Conservation (phyloP, 768 basidiomycete species). For the Candolleomyces eurysporus region DNA sequence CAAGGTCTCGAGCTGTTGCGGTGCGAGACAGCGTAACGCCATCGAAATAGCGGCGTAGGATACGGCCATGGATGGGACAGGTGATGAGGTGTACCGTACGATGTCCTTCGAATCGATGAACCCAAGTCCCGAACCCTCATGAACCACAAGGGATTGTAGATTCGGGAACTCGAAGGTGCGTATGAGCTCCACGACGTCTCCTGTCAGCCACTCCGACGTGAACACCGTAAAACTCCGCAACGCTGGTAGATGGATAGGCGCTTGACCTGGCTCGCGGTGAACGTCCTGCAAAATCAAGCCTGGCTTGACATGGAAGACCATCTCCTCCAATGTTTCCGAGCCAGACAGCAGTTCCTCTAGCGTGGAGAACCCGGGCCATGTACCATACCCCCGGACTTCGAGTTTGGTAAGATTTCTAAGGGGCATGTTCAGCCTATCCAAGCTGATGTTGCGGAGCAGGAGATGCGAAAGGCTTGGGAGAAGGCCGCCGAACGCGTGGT, state of each 20-base stretch:
- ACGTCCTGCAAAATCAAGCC: slow-evolving; percentile 18
- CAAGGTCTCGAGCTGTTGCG: slow-evolving; percentile 11
- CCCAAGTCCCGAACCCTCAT: slow-evolving; percentile 16
- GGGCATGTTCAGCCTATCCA: slow-evolving; percentile 18
- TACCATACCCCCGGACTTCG: slow-evolving; percentile 28
- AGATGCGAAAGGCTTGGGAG: slow-evolving; percentile 24
- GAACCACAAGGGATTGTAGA: slow-evolving; percentile 21
- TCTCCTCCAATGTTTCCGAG: slow-evolving; percentile 16
- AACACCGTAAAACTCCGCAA: slow-evolving; percentile 22
- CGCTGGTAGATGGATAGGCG: slow-evolving; percentile 23
- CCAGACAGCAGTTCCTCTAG: slow-evolving; percentile 23
- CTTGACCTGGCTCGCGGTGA: slow-evolving; percentile 4
- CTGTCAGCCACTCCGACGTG: slow-evolving; percentile 31
- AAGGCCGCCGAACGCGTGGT: slow-evolving; percentile 15
- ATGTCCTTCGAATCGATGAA: slow-evolving; percentile 15
- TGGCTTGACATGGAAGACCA: slow-evolving; percentile 29
- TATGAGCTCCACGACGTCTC: slow-evolving; percentile 19
- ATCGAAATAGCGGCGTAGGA: slow-evolving; percentile 17
- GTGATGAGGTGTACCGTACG: slow-evolving; percentile 18
- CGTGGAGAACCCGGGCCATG: slow-evolving; percentile 23
- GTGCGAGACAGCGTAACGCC: slow-evolving; percentile 18
- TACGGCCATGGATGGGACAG: slow-evolving; percentile 16
- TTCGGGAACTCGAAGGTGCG: slow-evolving; percentile 25
- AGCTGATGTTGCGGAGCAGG: slow-evolving; percentile 25
- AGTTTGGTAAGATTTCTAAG: slow-evolving; percentile 22